Conservation (phyloP, 768 basidiomycete species). For the Mycena sanguinolenta region DNA sequence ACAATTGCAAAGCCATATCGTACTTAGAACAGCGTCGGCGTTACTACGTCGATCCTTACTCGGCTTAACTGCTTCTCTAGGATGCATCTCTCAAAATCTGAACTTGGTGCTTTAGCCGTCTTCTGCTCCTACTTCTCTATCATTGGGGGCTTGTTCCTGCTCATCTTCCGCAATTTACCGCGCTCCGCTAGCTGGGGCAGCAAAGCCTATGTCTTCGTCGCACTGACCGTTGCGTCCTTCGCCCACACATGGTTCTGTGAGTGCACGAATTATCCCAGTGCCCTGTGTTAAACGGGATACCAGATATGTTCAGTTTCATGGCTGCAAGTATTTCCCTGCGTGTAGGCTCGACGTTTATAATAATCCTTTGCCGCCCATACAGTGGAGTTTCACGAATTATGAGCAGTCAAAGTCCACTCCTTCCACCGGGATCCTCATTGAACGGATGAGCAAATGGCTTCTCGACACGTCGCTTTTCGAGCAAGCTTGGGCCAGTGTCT, state of each 20-base stretch:
- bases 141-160: conserved; percentile 45
- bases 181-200: not conserved
- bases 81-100: conserved; percentile 10
- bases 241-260: conserved; percentile 66
- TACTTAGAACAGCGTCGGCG: too few species aligned
- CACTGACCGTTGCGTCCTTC: conserved; percentile 52
- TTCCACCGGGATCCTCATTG: conserved; percentile 28
- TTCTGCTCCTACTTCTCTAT: conserved; percentile 51
- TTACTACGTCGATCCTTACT: too few species aligned
- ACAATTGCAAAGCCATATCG: too few species aligned
- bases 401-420: conserved; percentile 39
- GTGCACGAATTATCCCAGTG: conserved; percentile 32
- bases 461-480: conserved; percentile 68
- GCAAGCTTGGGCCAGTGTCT: conserved; percentile 65
- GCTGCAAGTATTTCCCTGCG: conserved; percentile 42
- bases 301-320: conserved; percentile 65
- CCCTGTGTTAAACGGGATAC: not conserved
- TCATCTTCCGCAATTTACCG: conserved; percentile 42
- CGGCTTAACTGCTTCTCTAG: too few species aligned
- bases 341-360: not conserved
- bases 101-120: conserved; percentile 33
- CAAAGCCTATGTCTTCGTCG: conserved; percentile 45
- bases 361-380: not conserved
- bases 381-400: conserved; percentile 71
- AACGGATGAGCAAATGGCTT: conserved; percentile 67